These are phyloP conservation scores for Tanacetum coccineum DNA, from an alignment of 129 eudicot species.

Conservation along the genomic window DNA sequence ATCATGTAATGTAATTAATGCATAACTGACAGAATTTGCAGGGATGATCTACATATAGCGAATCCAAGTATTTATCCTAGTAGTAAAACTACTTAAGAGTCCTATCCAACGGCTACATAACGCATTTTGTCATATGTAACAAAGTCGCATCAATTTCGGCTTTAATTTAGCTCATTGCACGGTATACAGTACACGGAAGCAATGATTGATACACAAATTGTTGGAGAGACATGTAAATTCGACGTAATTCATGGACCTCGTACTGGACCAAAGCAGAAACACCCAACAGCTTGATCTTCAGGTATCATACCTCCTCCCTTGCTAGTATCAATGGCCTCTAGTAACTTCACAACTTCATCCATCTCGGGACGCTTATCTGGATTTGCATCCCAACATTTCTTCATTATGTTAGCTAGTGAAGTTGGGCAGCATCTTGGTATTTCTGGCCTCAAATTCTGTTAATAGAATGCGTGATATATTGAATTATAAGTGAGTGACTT, in stretches of 20 bases:
- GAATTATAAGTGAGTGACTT: neutral
- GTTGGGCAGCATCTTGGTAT: slow-evolving; percentile 92
- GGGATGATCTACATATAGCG: too few species aligned
- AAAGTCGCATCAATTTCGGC: neutral
- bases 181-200: slow-evolving; percentile 10
- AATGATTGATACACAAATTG: slow-evolving; percentile 3
- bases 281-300: slow-evolving; percentile 66
- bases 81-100: too few species aligned
- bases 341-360: slow-evolving; percentile 72
- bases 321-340: slow-evolving; percentile 78
- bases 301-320: slow-evolving; percentile 98
- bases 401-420: slow-evolving; percentile 64
- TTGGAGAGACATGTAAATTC: slow-evolving; percentile 6
- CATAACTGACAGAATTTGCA: too few species aligned
- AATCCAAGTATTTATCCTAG: too few species aligned
- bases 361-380: slow-evolving; percentile 88
- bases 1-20: too few species aligned
- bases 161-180: neutral
- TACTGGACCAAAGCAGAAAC: slow-evolving; percentile 75
- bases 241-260: slow-evolving; percentile 52
- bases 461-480: neutral
- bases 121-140: neutral
- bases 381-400: slow-evolving; percentile 82
- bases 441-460: slow-evolving; percentile 76
- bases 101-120: too few species aligned